These are phyloP conservation scores for Globisporangium paroecandrum DNA, from an alignment of 352 stramenopile species.

Conservation along the genomic window DNA sequence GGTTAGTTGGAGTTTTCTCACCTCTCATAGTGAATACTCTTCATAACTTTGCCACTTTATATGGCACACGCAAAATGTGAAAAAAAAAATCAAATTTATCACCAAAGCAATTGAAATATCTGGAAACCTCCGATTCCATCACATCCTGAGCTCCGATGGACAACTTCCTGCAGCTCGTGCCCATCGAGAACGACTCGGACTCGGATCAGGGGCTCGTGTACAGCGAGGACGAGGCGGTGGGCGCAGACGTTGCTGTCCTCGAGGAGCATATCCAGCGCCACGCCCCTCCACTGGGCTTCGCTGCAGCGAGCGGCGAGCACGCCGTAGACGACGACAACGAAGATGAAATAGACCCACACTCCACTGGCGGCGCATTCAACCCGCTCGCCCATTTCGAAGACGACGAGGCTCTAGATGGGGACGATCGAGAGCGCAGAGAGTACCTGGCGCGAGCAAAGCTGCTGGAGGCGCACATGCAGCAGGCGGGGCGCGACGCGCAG, in stretches of 20 bases:
- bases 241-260: neutral
- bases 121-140: too few species aligned
- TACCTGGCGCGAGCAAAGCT: slow-evolving; percentile 36
- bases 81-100: too few species aligned
- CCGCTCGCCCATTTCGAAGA: neutral
- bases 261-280: slow-evolving; percentile 31
- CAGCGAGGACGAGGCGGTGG: slow-evolving; percentile 38
- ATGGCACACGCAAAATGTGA: too few species aligned
- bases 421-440: slow-evolving; percentile 36
- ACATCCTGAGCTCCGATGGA: slow-evolving; percentile 27
- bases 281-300: slow-evolving; percentile 15
- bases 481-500: slow-evolving; percentile 30
- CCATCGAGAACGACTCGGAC: slow-evolving; percentile 33
- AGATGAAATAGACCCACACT: neutral
- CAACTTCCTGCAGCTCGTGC: slow-evolving; percentile 58
- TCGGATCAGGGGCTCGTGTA: slow-evolving; percentile 44
- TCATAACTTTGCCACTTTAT: neutral
- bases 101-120: neutral
- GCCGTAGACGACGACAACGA: neutral
- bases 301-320: slow-evolving; percentile 21
- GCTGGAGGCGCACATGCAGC: slow-evolving; percentile 43
- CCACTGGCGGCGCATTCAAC: neutral
- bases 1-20: neutral
- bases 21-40: slow-evolving; percentile 3
- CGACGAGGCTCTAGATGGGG: neutral